phyloP scores from a whole-genome alignment of 768 basidiomycete genomes.

The Tephrocybe sp. region DNA sequence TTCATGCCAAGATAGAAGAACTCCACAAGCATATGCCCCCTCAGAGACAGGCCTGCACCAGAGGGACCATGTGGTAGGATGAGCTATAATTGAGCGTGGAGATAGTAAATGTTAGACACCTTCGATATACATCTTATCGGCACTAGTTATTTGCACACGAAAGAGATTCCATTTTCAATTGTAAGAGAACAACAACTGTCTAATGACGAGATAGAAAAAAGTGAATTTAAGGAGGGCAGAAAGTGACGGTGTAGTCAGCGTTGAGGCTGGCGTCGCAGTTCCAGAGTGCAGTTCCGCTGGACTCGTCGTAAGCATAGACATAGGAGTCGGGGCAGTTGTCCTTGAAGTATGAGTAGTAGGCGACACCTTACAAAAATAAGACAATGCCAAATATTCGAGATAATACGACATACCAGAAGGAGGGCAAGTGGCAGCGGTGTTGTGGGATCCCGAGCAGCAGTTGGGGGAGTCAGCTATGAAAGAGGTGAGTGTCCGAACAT shows the following conservation, averaged over 20 bases:
- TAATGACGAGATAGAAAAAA: no score
- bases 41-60: no score
- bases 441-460: constrained; percentile 32
- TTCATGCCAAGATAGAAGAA: no score
- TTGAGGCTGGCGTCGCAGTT: constrained; percentile 30
- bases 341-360: constrained; percentile 25
- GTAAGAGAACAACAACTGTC: no score
- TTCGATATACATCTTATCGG: no score
- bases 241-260: constrained; percentile 27
- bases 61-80: no score
- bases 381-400: constrained; percentile 7
- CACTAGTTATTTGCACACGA: no score
- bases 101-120: no score
- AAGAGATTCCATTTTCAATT: no score
- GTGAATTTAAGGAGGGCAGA: constrained; percentile 18
- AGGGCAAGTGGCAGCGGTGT: constrained; percentile 33
- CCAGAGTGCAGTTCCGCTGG: constrained; percentile 43
- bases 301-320: constrained; percentile 47
- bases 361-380: constrained; percentile 17
- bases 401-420: constrained; percentile 21
- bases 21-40: no score
- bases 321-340: constrained; percentile 30
- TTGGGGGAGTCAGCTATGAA: constrained; percentile 29
- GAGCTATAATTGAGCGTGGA: no score
- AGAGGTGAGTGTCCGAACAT: neutral